Conservation (phyloP, 2,329 filamentous ascomycete genomes). For the Penicillium sp. region DNA sequence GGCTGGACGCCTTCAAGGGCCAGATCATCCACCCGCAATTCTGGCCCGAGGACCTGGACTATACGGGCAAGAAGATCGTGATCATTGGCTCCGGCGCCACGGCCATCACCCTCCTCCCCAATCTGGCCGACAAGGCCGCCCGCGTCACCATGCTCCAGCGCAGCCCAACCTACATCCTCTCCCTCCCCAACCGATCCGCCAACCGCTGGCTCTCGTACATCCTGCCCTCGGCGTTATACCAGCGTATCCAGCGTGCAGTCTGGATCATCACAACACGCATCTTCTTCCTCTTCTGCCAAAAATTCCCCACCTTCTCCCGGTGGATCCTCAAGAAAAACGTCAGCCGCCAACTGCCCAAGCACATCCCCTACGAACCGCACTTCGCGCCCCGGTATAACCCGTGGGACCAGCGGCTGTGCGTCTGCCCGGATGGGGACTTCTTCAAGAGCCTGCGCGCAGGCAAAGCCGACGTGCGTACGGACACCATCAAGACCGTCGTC, state of each 20-base stretch:
- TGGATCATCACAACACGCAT: conserved; percentile 52
- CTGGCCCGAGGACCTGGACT: conserved; percentile 71
- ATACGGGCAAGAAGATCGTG: conserved; percentile 66
- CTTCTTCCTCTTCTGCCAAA: conserved; percentile 56
- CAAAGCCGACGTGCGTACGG: conserved; percentile 58
- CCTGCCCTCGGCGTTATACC: conserved; percentile 40
- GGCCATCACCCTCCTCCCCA: conserved; percentile 74
- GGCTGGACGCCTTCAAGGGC: conserved; percentile 67
- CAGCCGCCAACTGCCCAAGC: conserved; percentile 54
- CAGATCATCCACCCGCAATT: conserved; percentile 70
- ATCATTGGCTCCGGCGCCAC: conserved; percentile 80
- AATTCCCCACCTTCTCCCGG: conserved; percentile 56
- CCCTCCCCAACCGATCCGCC: conserved; percentile 46
- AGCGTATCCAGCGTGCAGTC: conserved; percentile 47
- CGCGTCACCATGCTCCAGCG: conserved; percentile 80
- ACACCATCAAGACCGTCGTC: conserved; percentile 55
- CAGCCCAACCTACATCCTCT: conserved; percentile 70
- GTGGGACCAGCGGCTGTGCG: conserved; percentile 75
- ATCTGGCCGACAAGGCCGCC: conserved; percentile 63
- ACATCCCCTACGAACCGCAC: conserved; percentile 60
- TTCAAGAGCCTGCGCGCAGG: conserved; percentile 55
- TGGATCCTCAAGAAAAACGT: conserved; percentile 52
- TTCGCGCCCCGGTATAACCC: conserved; percentile 67
- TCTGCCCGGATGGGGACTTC: conserved; percentile 65
- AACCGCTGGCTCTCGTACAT: conserved; percentile 28